Conservation (phyloP, 108 stramenopile species). For the Nitzschia sp. region DNA sequence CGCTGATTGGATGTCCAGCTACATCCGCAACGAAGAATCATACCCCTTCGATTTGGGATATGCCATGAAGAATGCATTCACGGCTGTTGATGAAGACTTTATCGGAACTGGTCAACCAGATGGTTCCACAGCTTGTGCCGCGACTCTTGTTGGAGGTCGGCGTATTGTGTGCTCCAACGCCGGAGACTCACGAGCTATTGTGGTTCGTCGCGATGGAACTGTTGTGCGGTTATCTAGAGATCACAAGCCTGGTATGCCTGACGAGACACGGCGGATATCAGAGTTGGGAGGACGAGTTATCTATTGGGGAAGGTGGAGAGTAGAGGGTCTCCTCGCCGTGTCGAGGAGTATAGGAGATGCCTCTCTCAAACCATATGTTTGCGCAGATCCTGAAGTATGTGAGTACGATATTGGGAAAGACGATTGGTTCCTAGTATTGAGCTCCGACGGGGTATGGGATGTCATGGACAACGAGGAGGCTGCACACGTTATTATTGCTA, state of each 20-base stretch:
- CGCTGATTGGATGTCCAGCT: conserved; percentile 78
- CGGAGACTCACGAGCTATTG: conserved; percentile 92
- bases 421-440: conserved; percentile 87
- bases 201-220: conserved; percentile 84
- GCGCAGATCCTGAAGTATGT: conserved; percentile 78
- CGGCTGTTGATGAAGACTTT: conserved; percentile 77
- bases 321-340: conserved; percentile 94
- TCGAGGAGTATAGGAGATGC: conserved; percentile 94
- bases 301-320: conserved; percentile 90
- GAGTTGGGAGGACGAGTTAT: conserved; percentile 89
- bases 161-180: conserved; percentile 92
- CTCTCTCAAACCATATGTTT: conserved; percentile 85
- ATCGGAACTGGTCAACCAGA: conserved; percentile 74
- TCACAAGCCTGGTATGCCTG: conserved; percentile 91
- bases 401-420: conserved; percentile 83
- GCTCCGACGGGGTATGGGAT: conserved; percentile 88
- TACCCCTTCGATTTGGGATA: conserved; percentile 68
- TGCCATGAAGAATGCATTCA: conserved; percentile 79
- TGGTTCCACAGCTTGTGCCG: conserved; percentile 82
- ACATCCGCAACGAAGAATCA: conserved; percentile 66
- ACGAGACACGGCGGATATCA: conserved; percentile 86
- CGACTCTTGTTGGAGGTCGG: conserved; percentile 67
- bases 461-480: conserved; percentile 84
- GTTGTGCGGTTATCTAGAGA: conserved; percentile 76
- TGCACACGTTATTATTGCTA: conserved; percentile 80